These are phyloP conservation scores for Mortierella sp. DNA, from an alignment of 371 early-diverging fungal species.

Conservation along the genomic window DNA sequence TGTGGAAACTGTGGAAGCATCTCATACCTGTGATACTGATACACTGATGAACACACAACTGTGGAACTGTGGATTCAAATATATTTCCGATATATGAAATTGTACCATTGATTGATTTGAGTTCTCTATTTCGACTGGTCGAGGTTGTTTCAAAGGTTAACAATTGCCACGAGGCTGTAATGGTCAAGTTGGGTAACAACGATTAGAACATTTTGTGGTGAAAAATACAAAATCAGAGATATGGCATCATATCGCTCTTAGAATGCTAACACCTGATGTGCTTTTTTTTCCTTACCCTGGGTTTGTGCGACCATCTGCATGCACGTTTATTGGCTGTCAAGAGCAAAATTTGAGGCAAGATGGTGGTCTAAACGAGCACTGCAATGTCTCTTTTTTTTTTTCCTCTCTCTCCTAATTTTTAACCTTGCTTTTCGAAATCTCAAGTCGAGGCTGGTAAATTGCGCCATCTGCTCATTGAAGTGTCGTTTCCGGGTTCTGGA, in stretches of 20 bases:
- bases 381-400: not conserved
- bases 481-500: conserved; percentile 3
- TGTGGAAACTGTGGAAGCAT: too few relatives aligned
- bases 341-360: conserved; percentile 1
- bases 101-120: not conserved
- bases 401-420: not conserved
- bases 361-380: conserved; percentile 15
- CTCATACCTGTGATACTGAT: too few relatives aligned
- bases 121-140: not conserved
- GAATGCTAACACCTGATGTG: conserved; percentile 11
- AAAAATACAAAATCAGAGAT: conserved; percentile 20
- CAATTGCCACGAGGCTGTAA: not conserved
- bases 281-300: not conserved
- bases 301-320: conserved; percentile 1
- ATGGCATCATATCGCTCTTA: conserved; percentile 46
- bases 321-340: not conserved
- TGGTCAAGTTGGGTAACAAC: not conserved
- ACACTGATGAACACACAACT: too few relatives aligned
- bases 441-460: conserved; percentile 4
- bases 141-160: not conserved
- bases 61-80: too few relatives aligned
- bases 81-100: too few relatives aligned
- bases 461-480: conserved; percentile 21
- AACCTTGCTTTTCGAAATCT: not conserved
- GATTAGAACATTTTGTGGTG: not conserved